A percentile compares a stretch with the other conserved stretches of the same genome.
Conservation (phyloP, 2,329 filamentous ascomycete species). For the Fusarium anthophilum region DNA sequence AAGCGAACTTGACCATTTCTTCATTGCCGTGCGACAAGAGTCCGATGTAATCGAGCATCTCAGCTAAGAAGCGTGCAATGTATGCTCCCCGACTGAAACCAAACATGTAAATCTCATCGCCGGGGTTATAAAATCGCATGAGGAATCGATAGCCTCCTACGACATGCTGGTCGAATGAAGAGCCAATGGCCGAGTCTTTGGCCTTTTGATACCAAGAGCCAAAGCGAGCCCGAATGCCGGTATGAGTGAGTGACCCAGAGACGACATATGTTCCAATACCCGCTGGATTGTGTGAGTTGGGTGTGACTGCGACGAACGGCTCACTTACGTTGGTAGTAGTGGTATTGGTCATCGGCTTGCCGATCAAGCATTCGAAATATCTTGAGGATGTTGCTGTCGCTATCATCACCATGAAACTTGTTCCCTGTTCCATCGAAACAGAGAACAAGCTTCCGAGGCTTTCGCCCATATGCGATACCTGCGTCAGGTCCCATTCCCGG, state of each 20-base stretch:
- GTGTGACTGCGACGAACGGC: too few relatives aligned
- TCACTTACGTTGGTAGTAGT: conserved; percentile 69
- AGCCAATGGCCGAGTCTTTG: conserved; percentile 82
- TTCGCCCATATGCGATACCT: conserved; percentile 23
- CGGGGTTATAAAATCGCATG: conserved; percentile 75
- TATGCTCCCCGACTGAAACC: conserved; percentile 79
- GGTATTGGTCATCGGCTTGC: conserved; percentile 67
- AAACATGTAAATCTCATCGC: conserved; percentile 75
- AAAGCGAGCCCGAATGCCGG: conserved; percentile 63
- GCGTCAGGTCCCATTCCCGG: conserved; percentile 32
- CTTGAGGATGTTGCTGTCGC: conserved; percentile 73
- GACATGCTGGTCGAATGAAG: conserved; percentile 83
- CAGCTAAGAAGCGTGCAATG: conserved; percentile 78
- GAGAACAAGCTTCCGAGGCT: conserved; percentile 61
- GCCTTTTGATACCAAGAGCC: conserved; percentile 76
- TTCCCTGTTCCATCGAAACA: conserved; percentile 73
- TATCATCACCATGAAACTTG: conserved; percentile 70
- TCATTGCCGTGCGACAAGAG: conserved; percentile 84
- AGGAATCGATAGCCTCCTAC: conserved; percentile 84
- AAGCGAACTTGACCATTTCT: conserved; percentile 84
- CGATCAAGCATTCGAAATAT: conserved; percentile 76
- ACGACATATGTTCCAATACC: conserved; percentile 80
- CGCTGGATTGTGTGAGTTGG: conserved; percentile 49
- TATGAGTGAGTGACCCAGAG: conserved; percentile 67
- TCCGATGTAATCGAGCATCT: conserved; percentile 87